Base-by-base conservation (phyloP, 1,139 yeast genomes). In the Sugiyamaella grinbergsii region DNA sequence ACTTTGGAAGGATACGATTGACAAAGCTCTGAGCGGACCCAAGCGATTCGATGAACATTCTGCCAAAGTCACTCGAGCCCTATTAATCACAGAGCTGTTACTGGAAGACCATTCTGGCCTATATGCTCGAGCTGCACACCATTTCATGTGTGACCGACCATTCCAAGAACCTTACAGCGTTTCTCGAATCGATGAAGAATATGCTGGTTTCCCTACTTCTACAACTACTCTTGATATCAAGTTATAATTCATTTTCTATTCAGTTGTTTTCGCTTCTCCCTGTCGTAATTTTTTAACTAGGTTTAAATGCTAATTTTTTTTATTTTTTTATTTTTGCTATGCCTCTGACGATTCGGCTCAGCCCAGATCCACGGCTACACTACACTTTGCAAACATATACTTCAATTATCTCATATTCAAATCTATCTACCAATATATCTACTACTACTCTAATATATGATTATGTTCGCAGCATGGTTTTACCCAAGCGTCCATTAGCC, bases 401-500 rank as follows among this genome's bases (percentile, higher is more conserved):
- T n/a, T n/a, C n/a, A n/a, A n/a, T n/a, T n/a, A n/a, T n/a, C n/a
- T n/a, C n/a, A n/a, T n/a, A n/a, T n/a, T n/a, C n/a, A n/a, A n/a
- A n/a, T n/a, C n/a, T n/a, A n/a, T n/a, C n/a, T 24, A 10, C 10
- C 10, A 10, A 24, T 10, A 10, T 33, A 33, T 15, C 18, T 6
- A 38, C 10, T 22, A 20, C 15, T 13, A 23, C 5, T 15, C 34
- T 26, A 28, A 40, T n/a, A 19, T n/a, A 43, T 45, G 41, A 49
- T 61, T 53, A 76, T 84, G 91, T 85, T 66, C 74, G 87, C 91
- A 81, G 82, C 88, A 84, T 84, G 91, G 91, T 85, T 85, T 82
- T 82, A 84, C 94, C 86, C 93, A 82, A 82, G 78, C 86, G 88
- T 81, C 79, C 79, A 85, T 73, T 65, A 76, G 89, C 80, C 88